These are phyloP conservation scores for Globisporangium acanthophoron DNA, from an alignment of 352 stramenopile genomes.

Conservation along the genomic window DNA sequence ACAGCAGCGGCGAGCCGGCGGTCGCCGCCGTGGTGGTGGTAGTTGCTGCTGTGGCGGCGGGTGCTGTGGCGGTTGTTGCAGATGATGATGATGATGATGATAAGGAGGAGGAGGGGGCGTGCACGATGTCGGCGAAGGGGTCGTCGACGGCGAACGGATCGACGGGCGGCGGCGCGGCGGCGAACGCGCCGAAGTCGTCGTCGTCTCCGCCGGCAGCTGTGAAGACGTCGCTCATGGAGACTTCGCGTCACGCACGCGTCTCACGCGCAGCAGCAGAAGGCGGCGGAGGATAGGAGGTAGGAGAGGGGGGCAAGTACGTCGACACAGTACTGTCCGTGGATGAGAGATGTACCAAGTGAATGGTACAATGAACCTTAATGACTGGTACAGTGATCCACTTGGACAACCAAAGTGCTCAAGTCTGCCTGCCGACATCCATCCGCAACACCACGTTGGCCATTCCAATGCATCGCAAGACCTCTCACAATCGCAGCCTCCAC, in stretches of 20 bases:
- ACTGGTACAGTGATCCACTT: too few relatives aligned
- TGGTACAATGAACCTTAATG: too few relatives aligned
- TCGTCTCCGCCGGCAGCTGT: slow-evolving; percentile 1
- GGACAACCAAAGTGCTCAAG: too few relatives aligned
- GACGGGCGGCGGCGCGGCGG: slow-evolving; percentile 23
- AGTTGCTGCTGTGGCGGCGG: not conserved
- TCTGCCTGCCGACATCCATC: too few relatives aligned
- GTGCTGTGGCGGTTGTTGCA: not conserved
- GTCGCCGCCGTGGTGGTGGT: not conserved
- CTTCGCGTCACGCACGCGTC: not conserved
- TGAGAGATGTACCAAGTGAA: too few relatives aligned
- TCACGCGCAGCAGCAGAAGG: too few relatives aligned
- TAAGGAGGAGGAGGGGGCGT: slow-evolving; percentile 3
- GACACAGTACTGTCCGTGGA: too few relatives aligned
- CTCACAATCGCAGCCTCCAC: too few relatives aligned
- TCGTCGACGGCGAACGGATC: slow-evolving; percentile 20
- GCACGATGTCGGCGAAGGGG: slow-evolving; percentile 17
- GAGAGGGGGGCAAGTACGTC: not conserved
- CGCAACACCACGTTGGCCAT: too few relatives aligned
- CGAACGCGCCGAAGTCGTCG: slow-evolving; percentile 40
- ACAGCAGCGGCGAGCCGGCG: slow-evolving; percentile 23
- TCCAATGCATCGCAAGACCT: too few relatives aligned
- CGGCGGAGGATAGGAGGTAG: not conserved
- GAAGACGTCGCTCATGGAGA: not conserved
- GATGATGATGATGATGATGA: slow-evolving; percentile 9